Conservation (phyloP, 805 yeast species). For the Saccharomycopsis capsularis region DNA sequence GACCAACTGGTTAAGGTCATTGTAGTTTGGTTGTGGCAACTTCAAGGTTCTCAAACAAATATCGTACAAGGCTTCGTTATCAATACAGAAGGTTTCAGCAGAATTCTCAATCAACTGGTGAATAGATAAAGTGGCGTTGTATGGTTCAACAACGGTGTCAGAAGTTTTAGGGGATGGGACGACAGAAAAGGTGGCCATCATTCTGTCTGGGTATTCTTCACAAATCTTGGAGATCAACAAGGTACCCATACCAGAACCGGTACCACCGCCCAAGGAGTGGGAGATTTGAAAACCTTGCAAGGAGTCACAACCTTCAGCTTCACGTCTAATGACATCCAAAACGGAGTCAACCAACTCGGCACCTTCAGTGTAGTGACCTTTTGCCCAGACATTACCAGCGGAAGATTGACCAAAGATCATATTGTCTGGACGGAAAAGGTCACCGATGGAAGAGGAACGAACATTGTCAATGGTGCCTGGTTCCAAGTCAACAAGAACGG, state of each 20-base stretch:
- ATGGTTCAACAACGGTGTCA: conserved; percentile 93
- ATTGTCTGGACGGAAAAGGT: conserved; percentile 88
- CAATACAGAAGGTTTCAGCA: conserved; percentile 92
- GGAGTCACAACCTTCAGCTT: conserved; percentile 88
- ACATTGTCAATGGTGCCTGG: conserved; percentile 91
- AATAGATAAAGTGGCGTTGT: conserved; percentile 84
- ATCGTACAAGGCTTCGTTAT: conserved; percentile 87
- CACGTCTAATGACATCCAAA: conserved; percentile 84
- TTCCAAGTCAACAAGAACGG: conserved; percentile 86
- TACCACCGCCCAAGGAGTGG: conserved; percentile 84
- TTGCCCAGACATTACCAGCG: conserved; percentile 97
- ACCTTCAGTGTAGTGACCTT: conserved; percentile 95
- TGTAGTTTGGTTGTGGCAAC: conserved; percentile 69
- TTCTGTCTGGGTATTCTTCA: conserved; percentile 91
- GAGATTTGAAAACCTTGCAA: conserved; percentile 92
- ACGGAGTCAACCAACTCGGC: conserved; percentile 90
- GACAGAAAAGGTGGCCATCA: conserved; percentile 93
- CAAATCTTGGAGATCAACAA: conserved; percentile 75
- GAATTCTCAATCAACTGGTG: conserved; percentile 88
- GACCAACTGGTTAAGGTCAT: conserved; percentile 73
- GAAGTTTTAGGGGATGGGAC: conserved; percentile 87
- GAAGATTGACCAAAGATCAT: conserved; percentile 84
- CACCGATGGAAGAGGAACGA: conserved; percentile 72
- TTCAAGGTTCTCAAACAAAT: conserved; percentile 84
- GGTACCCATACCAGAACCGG: conserved; percentile 97